phyloP scores from a whole-genome alignment of 2,329 filamentous ascomycete genomes.

The Graphilbum sp. region DNA sequence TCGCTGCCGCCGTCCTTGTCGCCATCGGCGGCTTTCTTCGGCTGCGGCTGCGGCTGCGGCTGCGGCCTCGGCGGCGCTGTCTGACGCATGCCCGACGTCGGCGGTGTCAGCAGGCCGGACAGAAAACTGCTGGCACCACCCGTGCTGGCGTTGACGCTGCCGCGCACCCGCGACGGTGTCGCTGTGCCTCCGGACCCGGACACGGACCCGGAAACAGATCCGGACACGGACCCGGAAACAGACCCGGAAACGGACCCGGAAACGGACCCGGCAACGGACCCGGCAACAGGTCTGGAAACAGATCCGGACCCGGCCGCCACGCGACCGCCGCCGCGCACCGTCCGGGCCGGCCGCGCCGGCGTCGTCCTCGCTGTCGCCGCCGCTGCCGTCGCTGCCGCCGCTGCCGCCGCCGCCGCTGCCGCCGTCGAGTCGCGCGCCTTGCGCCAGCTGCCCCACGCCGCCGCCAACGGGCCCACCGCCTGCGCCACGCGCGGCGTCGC shows the following conservation, averaged over 20 bases:
- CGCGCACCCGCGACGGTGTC: no score
- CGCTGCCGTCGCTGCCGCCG: not conserved
- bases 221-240: no score
- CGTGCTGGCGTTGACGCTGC: constrained; percentile 19
- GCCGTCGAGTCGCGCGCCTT: constrained; percentile 39
- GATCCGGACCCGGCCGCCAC: no score
- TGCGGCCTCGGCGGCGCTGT: constrained; percentile 33
- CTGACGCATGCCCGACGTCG: constrained; percentile 54
- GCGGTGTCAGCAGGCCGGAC: constrained; percentile 78
- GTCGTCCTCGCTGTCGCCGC: constrained; percentile 5
- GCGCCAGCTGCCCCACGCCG: constrained; percentile 95
- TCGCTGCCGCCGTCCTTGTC: not conserved
- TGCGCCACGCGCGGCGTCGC: constrained; percentile 72
- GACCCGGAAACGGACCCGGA: constrained; percentile 5
- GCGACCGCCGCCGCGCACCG: constrained; percentile 11
- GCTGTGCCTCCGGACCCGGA: constrained; percentile 24
- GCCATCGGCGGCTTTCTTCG: not conserved
- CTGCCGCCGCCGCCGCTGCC: not conserved
- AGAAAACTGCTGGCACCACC: constrained; percentile 39
- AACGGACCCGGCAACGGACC: no score
- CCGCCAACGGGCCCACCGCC: constrained; percentile 59
- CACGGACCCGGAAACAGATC: not conserved
- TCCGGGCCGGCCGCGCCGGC: no score
- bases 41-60: constrained; percentile 9
- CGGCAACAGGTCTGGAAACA: no score